Evolutionary conservation across 2,329 filamentous ascomycete species (phyloP), one percentile per base, ranked within the genome.

Genomic region (Exophiala bonariae): DNA sequence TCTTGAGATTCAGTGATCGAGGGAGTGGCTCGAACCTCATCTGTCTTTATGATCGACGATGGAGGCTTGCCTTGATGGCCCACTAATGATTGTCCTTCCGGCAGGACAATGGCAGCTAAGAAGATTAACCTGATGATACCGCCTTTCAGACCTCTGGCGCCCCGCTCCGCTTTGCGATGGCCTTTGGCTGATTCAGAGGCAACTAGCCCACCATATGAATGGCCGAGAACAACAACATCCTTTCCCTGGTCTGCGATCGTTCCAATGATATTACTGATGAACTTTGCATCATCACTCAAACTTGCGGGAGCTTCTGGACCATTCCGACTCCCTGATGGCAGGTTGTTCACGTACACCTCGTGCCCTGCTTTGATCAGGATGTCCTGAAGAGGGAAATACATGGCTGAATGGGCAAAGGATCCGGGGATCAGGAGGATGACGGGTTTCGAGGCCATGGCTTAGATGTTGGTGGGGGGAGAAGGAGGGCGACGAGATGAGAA

Each of bases 161-260:
- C 9, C 11, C 49, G 49, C 33, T 41, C 39, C 18, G 22, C 34
- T 35, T 41, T 49, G 31, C 30, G 14, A 9, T 66, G 52, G 4
- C 61, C 63, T 23, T 64, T 63, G 13, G 59, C 59, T 8, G 52
- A 59, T 32, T 65, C 63, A 6, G 59, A 61, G 57, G 63, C 63
- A 14, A 59, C 45, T 16, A 65, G 35, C 1, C 63, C 63, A 3
- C 63, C 62, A 41, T 64, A 66, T 9, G 62, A 65, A 36, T 66
- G 63, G 5, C 56, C 61, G 13, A 66, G 11, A 1, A 58, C 33
- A 37, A 65, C 49, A 16, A 66, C 56, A 4, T 65, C 59, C 28
- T 54, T 58, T 4, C 60, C 63, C 1, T 59, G 46, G 31, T 64
- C 55, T 6, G 56, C 56, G 23, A 69, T 11, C 19, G 34, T 52